A percentile compares a stretch with the other conserved stretches of the same genome.
Conservation (phyloP, 768 basidiomycete genomes). For the Boletus reticuloceps region DNA sequence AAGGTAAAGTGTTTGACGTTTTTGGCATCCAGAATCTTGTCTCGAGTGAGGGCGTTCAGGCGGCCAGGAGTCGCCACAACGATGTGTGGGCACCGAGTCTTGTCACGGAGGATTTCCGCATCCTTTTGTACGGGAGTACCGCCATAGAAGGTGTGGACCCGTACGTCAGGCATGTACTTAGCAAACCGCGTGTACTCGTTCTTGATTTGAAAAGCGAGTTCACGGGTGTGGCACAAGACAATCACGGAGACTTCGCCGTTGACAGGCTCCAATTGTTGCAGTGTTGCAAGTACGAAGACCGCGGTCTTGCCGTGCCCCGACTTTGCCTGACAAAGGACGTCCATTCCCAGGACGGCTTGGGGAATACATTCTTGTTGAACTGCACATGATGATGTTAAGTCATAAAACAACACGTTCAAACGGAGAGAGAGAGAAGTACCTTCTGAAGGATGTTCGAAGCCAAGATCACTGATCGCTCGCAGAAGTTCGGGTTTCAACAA, state of each 20-base stretch:
- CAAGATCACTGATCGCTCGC: conserved; percentile 97
- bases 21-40: conserved; percentile 93
- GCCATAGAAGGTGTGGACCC: conserved; percentile 96
- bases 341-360: conserved; percentile 99
- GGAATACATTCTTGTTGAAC: conserved; percentile 99
- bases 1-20: conserved; percentile 99
- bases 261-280: conserved; percentile 97
- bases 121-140: conserved; percentile 95
- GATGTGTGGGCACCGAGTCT: conserved; percentile 97
- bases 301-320: conserved; percentile 99
- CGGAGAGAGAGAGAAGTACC: conserved; percentile 45
- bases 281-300: conserved; percentile 95
- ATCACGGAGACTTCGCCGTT: conserved; percentile 97
- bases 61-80: conserved; percentile 98
- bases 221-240: conserved; percentile 98
- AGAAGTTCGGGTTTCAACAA: conserved; percentile 95
- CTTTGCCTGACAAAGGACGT: conserved; percentile 99
- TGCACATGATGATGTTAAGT: conserved; percentile 29
- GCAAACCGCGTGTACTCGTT: conserved; percentile 99
- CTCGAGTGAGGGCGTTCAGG: conserved; percentile 90
- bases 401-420: neutral
- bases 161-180: conserved; percentile 99
- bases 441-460: conserved; percentile 99
- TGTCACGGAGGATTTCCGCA: conserved; percentile 90
- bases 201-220: conserved; percentile 99